Base-by-base conservation (phyloP, 2,329 filamentous ascomycete genomes). In the Paecilomyces niveus region DNA sequence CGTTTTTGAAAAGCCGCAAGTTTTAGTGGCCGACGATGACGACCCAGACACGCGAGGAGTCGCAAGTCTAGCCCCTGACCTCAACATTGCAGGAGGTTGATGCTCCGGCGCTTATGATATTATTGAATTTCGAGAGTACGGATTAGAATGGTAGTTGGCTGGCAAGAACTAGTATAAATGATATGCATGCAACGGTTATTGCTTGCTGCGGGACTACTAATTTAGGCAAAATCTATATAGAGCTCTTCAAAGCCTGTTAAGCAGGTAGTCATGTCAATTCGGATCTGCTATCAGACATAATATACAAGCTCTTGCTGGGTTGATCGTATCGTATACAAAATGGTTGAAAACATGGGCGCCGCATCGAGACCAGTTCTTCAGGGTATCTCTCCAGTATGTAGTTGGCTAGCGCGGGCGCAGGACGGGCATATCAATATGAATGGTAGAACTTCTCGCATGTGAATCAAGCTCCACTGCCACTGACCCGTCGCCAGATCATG, bases 401-500 rank as follows among this genome's bases (percentile, higher is more conserved):
- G 13, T 33, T 4, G 8, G 13, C 32, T 33, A 33, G 32, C 10
- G 9, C 32, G 32, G 11, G 9, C 9, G 4, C 32, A 11, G 32
- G 32, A 15, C 13, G 8, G 39, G 39, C 18, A 45, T 21, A 18
- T 29, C 15, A 45, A 21, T 9, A n/a, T 18, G 15, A 45, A 33
- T 33, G 60, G 62, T 63, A 61, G 53, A 57, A 56, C 59, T 26
- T 55, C 13, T 52, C 53, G 49, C 29, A 22, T 60, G 57, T 59
- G 39, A 35, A 22, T 67, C 62, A 73, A 54, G 15, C 39, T 21
- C 69, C 69, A 57, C 72, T 71, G 6, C 72, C 72, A 56, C 72
- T 72, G 4, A 74, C 76, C 61, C 78, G 76, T 68, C 80, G 82
- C 84, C 84, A 87, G 49, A 87, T 83, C 68, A 84, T 81, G 8